These are phyloP conservation scores for Cladosporium sp. DNA, from an alignment of 2,329 filamentous ascomycete genomes.

Conservation along the genomic window DNA sequence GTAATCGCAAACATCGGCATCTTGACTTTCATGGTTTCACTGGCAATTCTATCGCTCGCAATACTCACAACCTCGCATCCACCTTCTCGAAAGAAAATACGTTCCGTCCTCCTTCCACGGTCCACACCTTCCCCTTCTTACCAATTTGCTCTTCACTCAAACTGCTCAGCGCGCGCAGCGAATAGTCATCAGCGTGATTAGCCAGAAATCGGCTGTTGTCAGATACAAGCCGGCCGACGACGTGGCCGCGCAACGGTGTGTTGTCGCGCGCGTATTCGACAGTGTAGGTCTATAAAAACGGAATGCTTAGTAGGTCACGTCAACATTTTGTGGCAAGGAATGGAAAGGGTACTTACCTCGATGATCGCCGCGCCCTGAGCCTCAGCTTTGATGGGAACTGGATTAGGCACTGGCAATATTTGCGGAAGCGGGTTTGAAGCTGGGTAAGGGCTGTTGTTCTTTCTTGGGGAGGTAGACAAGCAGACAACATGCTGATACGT, in stretches of 20 bases:
- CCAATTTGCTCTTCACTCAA: constrained; percentile 47
- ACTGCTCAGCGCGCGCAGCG: constrained; percentile 44
- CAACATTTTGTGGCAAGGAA: neutral
- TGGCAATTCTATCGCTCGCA: too few relatives aligned
- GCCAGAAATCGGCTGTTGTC: constrained; percentile 52
- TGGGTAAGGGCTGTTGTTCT: constrained; percentile 43
- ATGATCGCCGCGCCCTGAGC: constrained; percentile 50
- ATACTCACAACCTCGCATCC: constrained; percentile 11
- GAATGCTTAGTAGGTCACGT: neutral
- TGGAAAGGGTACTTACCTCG: constrained; percentile 42
- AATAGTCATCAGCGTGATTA: constrained; percentile 51
- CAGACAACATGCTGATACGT: constrained; percentile 62
- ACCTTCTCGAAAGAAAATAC: constrained; percentile 18
- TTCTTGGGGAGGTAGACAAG: constrained; percentile 47
- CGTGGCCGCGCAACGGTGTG: constrained; percentile 43
- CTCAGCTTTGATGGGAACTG: constrained; percentile 37
- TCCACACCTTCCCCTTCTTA: constrained; percentile 9
- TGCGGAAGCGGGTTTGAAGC: constrained; percentile 37
- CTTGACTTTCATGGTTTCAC: too few relatives aligned
- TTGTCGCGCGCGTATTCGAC: constrained; percentile 54
- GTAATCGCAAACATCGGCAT: too few relatives aligned
- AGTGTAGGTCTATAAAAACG: constrained; percentile 52
- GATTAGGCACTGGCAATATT: constrained; percentile 28
- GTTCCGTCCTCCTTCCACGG: constrained; percentile 2
- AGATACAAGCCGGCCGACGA: constrained; percentile 49